Evolutionary conservation across 1,139 yeast species (phyloP).

Genomic region (Suhomyces anneliseae): DNA sequence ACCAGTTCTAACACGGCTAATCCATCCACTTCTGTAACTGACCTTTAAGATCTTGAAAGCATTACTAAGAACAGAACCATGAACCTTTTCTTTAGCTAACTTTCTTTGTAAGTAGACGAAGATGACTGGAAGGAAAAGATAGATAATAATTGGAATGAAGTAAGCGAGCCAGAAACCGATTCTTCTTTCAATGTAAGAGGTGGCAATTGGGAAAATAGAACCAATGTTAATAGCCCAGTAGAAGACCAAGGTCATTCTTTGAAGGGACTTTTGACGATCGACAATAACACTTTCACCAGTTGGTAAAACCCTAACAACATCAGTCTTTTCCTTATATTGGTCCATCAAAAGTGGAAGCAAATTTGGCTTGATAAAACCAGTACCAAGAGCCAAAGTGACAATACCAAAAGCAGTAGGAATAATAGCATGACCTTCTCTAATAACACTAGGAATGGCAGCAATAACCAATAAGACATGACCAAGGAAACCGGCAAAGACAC

Average conservation of each 20-base stretch:
- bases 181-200: slow-evolving; percentile 68
- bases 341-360: slow-evolving; percentile 54
- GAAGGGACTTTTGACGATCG: slow-evolving; percentile 70
- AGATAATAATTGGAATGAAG: slow-evolving; percentile 55
- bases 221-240: slow-evolving; percentile 83
- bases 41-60: slow-evolving; percentile 40
- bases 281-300: slow-evolving; percentile 68
- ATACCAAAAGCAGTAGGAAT: slow-evolving; percentile 21
- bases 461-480: slow-evolving; percentile 24
- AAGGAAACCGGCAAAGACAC: slow-evolving; percentile 24
- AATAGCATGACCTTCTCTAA: slow-evolving; percentile 18
- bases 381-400: slow-evolving; percentile 29
- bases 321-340: slow-evolving; percentile 53
- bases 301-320: slow-evolving; percentile 57
- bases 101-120: slow-evolving; percentile 38
- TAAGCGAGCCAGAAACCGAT: slow-evolving; percentile 80
- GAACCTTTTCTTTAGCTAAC: slow-evolving; percentile 40
- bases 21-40: slow-evolving; percentile 41
- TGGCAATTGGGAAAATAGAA: slow-evolving; percentile 73
- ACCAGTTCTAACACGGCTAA: slow-evolving; percentile 34
- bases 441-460: slow-evolving; percentile 22
- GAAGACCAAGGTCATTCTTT: slow-evolving; percentile 73
- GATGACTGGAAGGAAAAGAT: slow-evolving; percentile 48
- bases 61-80: slow-evolving; percentile 51
- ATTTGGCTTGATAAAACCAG: slow-evolving; percentile 54